Evolutionary conservation across 2,329 filamentous ascomycete species (phyloP).

Genomic region (Thelonectria rubi): DNA sequence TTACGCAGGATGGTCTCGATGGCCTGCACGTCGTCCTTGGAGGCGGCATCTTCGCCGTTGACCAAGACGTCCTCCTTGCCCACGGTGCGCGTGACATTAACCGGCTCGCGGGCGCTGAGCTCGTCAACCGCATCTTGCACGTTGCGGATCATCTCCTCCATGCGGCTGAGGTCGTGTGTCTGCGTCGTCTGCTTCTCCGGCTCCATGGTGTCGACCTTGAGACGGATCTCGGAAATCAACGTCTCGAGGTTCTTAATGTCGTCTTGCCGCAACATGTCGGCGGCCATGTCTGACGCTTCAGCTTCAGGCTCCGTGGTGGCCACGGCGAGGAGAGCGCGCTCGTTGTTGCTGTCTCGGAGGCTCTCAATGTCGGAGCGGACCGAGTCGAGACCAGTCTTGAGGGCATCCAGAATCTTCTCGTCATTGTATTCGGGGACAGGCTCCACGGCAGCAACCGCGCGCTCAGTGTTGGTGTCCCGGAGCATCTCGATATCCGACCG

Average conservation of each 20-base stretch:
- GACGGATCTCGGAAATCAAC: slow-evolving; percentile 81
- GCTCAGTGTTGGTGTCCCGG: slow-evolving; percentile 72
- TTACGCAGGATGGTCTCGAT: slow-evolving; percentile 92
- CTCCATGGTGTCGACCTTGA: slow-evolving; percentile 75
- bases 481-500: slow-evolving; percentile 76
- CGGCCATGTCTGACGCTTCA: slow-evolving; percentile 46
- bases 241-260: slow-evolving; percentile 88
- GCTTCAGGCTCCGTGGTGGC: slow-evolving; percentile 29
- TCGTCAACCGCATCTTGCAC: slow-evolving; percentile 61
- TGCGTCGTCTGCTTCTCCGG: slow-evolving; percentile 49
- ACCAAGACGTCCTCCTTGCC: slow-evolving; percentile 30
- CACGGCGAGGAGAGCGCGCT: slow-evolving; percentile 57
- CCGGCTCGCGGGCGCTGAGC: slow-evolving; percentile 48
- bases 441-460: slow-evolving; percentile 52
- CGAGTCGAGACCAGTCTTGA: slow-evolving; percentile 79
- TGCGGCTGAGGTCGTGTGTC: slow-evolving; percentile 64
- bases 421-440: slow-evolving; percentile 51
- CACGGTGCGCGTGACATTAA: slow-evolving; percentile 29
- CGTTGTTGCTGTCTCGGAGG: slow-evolving; percentile 66
- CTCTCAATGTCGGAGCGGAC: slow-evolving; percentile 80
- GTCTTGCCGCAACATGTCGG: slow-evolving; percentile 68
- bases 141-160: slow-evolving; percentile 61
- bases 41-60: slow-evolving; percentile 50
- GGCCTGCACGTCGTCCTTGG: slow-evolving; percentile 83
- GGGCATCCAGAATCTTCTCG: slow-evolving; percentile 84